phyloP scores from a whole-genome alignment of 2,329 filamentous ascomycete species.

The Zelopaecilomyces penicillatus region DNA sequence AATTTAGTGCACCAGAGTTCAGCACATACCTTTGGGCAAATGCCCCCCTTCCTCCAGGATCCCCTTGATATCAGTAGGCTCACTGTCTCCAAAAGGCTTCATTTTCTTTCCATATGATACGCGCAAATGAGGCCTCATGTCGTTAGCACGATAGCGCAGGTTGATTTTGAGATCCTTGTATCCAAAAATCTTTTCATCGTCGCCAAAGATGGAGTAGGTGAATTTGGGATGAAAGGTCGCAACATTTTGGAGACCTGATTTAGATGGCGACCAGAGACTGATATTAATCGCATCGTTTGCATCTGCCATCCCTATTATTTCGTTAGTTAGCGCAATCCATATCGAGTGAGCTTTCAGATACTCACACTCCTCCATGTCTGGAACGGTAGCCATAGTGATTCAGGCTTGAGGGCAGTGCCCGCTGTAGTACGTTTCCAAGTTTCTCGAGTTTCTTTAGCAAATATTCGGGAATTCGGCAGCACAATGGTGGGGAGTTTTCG shows the following conservation, averaged over 20 bases:
- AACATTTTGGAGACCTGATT: conserved; percentile 45
- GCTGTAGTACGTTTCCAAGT: background rate
- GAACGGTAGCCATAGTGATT: conserved; percentile 20
- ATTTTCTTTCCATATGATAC: conserved; percentile 67
- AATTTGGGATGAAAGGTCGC: conserved; percentile 74
- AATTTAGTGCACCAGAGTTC: background rate
- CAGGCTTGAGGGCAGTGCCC: background rate
- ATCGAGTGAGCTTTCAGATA: background rate
- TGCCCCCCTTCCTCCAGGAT: conserved; percentile 56
- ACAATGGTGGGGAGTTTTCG: no score
- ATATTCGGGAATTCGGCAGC: no score
- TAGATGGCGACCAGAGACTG: conserved; percentile 45
- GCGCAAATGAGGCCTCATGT: conserved; percentile 70
- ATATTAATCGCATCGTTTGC: conserved; percentile 56
- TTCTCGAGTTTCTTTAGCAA: background rate
- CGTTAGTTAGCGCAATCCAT: background rate
- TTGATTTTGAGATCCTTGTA: conserved; percentile 75
- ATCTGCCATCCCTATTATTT: conserved; percentile 45
- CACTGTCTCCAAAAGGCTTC: conserved; percentile 56
- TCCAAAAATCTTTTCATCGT: conserved; percentile 87
- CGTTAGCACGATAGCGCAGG: conserved; percentile 57
- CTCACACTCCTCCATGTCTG: conserved; percentile 27
- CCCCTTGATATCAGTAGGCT: conserved; percentile 60
- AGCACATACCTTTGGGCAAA: conserved; percentile 54
- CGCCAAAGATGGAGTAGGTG: conserved; percentile 86